Evolutionary conservation across 768 basidiomycete genomes (phyloP), one percentile per base, ranked within the genome.

Genomic region (Galerina marginata): DNA sequence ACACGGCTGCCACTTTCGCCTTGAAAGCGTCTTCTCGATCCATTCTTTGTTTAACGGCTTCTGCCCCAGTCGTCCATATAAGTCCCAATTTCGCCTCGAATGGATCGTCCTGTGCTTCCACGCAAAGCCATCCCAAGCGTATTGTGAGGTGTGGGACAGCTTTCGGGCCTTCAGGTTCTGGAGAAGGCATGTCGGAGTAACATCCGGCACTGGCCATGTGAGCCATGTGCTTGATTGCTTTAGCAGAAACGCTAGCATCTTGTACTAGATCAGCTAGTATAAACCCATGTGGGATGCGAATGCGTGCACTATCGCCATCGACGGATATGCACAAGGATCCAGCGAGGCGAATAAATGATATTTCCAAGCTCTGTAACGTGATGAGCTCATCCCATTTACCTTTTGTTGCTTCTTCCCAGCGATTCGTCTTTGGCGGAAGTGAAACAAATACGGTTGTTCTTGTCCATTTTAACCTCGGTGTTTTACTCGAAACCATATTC

Each of bases 51-150:
- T 81, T 83, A 42, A 88, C 87, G 49, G 94, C 95, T 40, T 86
- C 84, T 39, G 83, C 74, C 0, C 93, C 95, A 49, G 86, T 83
- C 59, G 84, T 80, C 81, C 86, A 92, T 33, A 93, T 91, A 9
- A 90, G 78, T 38, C 86, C 90, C 16, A 97, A 74, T 60, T 81
- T 85, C 14, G 84, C 82, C 73, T 99, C 96, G 58, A 97, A 86
- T 1, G 88, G 84, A 66, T 95, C 92, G 71, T 99, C 96, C 23
- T 87, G 85, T 25, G 88, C 88, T 72, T 97, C 95, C 9, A 93
- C 67, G 49, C 85, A 86, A 37, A 96, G 67, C 45, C 79, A 79
- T n/a, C 81, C 79, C 51, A 95, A 72, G 9, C 71, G 76, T 46
- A 96, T 69, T 0, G 76, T 75, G 46, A 96, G 69, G 55, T 81